These are phyloP conservation scores for Leucosporidium yakuticum DNA, from an alignment of 768 basidiomycete species.

Conservation along the genomic window DNA sequence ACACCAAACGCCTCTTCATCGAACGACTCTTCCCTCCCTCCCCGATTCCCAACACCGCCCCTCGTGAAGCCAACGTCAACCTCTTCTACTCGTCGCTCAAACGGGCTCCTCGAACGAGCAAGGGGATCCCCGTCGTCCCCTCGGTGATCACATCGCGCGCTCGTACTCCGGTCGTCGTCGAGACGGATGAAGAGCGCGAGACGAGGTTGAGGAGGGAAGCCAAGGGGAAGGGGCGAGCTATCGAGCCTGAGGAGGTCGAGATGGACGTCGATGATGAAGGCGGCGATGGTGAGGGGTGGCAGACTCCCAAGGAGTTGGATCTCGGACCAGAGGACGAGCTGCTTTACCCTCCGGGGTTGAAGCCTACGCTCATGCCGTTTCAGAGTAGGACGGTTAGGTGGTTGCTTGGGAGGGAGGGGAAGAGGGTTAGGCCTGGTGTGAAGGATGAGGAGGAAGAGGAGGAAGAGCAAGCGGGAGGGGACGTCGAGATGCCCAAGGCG, in stretches of 20 bases:
- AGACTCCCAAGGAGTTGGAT: background rate
- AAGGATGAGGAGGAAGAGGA: background rate
- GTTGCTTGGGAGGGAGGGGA: slow-evolving; percentile 41
- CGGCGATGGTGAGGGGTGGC: background rate
- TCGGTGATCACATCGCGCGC: background rate
- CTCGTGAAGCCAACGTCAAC: slow-evolving; percentile 12
- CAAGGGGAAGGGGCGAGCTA: slow-evolving; percentile 25
- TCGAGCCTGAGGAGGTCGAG: background rate
- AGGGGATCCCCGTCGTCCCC: background rate
- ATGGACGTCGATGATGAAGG: background rate
- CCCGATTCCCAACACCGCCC: background rate
- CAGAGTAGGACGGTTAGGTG: slow-evolving; percentile 43
- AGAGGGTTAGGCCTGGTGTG: slow-evolving; percentile 1
- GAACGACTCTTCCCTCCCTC: slow-evolving; percentile 9
- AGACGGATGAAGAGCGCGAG: slow-evolving; percentile 4
- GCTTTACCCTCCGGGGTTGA: slow-evolving; percentile 40
- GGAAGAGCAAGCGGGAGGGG: too few species aligned
- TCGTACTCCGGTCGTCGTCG: background rate
- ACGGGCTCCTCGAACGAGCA: slow-evolving; percentile 14
- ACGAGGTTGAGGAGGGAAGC: slow-evolving; percentile 3
- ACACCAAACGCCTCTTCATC: slow-evolving; percentile 19
- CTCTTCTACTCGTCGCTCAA: slow-evolving; percentile 20
- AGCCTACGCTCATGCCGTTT: slow-evolving; percentile 44
- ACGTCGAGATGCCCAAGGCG: background rate
- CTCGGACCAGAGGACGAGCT: slow-evolving; percentile 17